Base-by-base conservation (phyloP, 352 stramenopile species). In the Thraustochytrium sp. region DNA sequence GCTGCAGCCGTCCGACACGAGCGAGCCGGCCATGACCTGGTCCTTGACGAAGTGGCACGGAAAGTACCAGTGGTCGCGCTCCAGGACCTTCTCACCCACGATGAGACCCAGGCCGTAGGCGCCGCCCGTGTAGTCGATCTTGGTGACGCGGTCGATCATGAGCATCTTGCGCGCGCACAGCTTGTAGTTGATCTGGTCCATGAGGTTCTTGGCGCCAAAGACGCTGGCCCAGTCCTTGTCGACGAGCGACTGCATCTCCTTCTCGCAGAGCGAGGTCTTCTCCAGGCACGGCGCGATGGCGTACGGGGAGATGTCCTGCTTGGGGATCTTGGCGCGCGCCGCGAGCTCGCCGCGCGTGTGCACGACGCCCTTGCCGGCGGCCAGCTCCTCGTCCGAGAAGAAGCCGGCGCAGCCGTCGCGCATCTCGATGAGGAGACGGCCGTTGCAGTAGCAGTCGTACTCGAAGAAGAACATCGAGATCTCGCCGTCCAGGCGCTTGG, bases 401-500 rank as follows among this genome's bases (percentile, higher is more conserved):
- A 77, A 77, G 37, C 65, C 65, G 51, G 65, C 65, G 37, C 44
- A 56, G 44, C 65, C 65, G 11, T 77, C 51, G 44, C 65, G 44
- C 65, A 77, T 77, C 51, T 77, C 65, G 51, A 77, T 77, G 44
- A 77, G 51, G 44, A 77, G 65, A 23, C 51, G 44, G 44, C 65
- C 65, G 65, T 77, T 77, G 51, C 38, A 21, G 65, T 77, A 77
- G 51, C 65, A 77, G 51, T 77, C 51, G 65, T 77, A 77, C 51
- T 77, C 65, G 51, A 77, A 77, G 51, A 77, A 77, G 65, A 77
- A 77, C 65, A 77, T 77, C n/a, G 65, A 77, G 51, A 77, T 63
- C 23, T 29, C 65, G 34, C 44, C 51, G 44, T 77, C 65, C 0
- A 56, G 44, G 26, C 44, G 44, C 51, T 77, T 77, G 65, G 65